A percentile compares a stretch with the other conserved stretches of the same genome.
phyloP scores from a whole-genome alignment of 768 basidiomycete genomes.

The Lactarius evosmus region DNA sequence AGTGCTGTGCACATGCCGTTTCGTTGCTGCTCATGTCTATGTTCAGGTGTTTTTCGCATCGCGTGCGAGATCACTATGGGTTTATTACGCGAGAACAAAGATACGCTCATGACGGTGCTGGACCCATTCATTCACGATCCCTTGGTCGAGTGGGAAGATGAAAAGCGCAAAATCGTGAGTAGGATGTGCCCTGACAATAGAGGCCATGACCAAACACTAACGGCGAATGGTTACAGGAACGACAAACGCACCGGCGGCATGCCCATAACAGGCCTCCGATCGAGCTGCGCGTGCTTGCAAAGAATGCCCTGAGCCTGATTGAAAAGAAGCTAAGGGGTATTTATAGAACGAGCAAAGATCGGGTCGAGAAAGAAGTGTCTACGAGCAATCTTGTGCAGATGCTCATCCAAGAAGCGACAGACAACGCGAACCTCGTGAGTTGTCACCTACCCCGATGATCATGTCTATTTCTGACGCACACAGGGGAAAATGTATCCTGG shows the following conservation, averaged over 20 bases:
- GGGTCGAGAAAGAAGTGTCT: slow-evolving; percentile 48
- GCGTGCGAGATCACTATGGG: slow-evolving; percentile 89
- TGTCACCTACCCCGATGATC: neutral
- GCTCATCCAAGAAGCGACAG: slow-evolving; percentile 86
- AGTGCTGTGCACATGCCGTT: slow-evolving; percentile 7
- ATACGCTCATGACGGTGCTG: slow-evolving; percentile 90
- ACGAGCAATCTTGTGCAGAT: slow-evolving; percentile 88
- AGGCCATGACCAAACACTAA: neutral
- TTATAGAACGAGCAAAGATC: slow-evolving; percentile 43
- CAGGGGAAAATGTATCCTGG: slow-evolving; percentile 90
- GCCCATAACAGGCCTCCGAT: slow-evolving; percentile 29
- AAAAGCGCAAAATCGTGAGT: slow-evolving; percentile 61
- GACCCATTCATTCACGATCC: slow-evolving; percentile 98
- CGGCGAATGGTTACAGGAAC: slow-evolving; percentile 24
- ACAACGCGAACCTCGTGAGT: slow-evolving; percentile 63
- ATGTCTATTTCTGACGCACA: slow-evolving; percentile 21
- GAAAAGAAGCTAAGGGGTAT: slow-evolving; percentile 78
- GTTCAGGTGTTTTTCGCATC: slow-evolving; percentile 78
- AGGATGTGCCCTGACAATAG: neutral
- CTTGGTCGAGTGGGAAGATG: slow-evolving; percentile 91
- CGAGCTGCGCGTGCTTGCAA: slow-evolving; percentile 65
- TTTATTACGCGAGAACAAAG: slow-evolving; percentile 84
- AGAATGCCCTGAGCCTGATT: slow-evolving; percentile 75
- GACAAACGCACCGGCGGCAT: slow-evolving; percentile 17
- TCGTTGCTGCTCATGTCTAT: slow-evolving; percentile 2